Conservation (phyloP, 169 alveolate genomes). For the Cryptosporidium parvum region DNA sequence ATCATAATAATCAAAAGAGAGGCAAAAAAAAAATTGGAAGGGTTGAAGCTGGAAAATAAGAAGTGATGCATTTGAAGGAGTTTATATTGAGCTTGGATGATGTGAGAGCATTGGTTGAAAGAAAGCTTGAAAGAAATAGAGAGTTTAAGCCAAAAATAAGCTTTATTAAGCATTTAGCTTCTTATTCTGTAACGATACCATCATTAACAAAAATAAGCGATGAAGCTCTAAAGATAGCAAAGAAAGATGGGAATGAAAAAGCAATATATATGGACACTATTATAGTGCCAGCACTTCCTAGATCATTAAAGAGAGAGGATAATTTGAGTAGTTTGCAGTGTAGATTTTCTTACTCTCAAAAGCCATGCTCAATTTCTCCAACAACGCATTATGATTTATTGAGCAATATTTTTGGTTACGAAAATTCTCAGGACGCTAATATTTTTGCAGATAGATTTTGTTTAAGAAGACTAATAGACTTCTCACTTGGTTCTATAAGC, state of each 20-base stretch:
- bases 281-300: slow-evolving; percentile 45
- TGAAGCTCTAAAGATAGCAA: not conserved
- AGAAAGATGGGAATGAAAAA: not conserved
- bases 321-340: slow-evolving; percentile 33
- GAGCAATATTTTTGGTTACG: not conserved
- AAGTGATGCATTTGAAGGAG: slow-evolving; percentile 5
- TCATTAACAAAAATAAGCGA: not conserved
- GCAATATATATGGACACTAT: slow-evolving; percentile 16
- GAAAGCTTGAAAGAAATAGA: not conserved
- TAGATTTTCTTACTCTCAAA: slow-evolving; percentile 42
- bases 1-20: not conserved
- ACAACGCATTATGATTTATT: slow-evolving; percentile 35
- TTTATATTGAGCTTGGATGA: slow-evolving; percentile 24
- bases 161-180: slow-evolving; percentile 13
- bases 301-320: slow-evolving; percentile 37
- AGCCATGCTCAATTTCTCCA: slow-evolving; percentile 39
- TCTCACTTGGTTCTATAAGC: not conserved
- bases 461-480: slow-evolving; percentile 30
- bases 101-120: slow-evolving; percentile 1
- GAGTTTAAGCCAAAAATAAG: slow-evolving; percentile 25
- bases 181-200: slow-evolving; percentile 27
- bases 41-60: not conserved
- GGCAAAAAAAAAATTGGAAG: not conserved
- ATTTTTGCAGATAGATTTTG: slow-evolving; percentile 64
- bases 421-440: not conserved